Percentiles rank a stretch among this genome's conserved stretches.
Evolutionary conservation across 805 yeast species (phyloP).

Genomic region (Ogataea chonburiensis): DNA sequence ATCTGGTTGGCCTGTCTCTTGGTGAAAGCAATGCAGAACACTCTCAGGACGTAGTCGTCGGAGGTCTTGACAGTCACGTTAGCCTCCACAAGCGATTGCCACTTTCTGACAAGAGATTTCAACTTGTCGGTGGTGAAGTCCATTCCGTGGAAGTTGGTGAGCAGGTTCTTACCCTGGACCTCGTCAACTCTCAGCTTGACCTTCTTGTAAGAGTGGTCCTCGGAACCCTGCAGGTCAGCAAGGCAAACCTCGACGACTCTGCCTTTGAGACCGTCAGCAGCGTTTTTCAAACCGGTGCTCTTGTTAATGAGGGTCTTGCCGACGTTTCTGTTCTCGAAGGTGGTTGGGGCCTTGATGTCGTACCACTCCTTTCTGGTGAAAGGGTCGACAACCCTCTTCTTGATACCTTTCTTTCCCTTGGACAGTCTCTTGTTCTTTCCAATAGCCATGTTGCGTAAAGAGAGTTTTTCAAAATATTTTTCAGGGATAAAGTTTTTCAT

Average conservation of each 20-base stretch:
- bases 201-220: slow-evolving; percentile 98
- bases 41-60: slow-evolving; percentile 95
- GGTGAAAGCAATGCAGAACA: slow-evolving; percentile 98
- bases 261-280: slow-evolving; percentile 97
- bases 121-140: slow-evolving; percentile 98
- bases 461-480: slow-evolving; percentile 13
- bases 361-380: slow-evolving; percentile 99
- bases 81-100: slow-evolving; percentile 98
- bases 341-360: slow-evolving; percentile 97
- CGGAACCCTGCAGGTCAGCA: slow-evolving; percentile 98
- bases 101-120: slow-evolving; percentile 96
- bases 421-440: slow-evolving; percentile 75
- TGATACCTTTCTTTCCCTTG: slow-evolving; percentile 93
- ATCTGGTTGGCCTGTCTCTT: slow-evolving; percentile 95
- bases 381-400: slow-evolving; percentile 99
- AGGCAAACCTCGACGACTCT: slow-evolving; percentile 94
- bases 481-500: slow-evolving; percentile 17
- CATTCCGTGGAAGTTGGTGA: slow-evolving; percentile 99
- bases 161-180: slow-evolving; percentile 97
- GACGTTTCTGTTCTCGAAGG: slow-evolving; percentile 97
- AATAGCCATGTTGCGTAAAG: slow-evolving; percentile 50
- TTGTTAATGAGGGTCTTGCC: slow-evolving; percentile 99
- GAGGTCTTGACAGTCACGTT: slow-evolving; percentile 97
- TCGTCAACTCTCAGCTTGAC: slow-evolving; percentile 97
- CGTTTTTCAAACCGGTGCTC: slow-evolving; percentile 96